A percentile compares a stretch with the other conserved stretches of the same genome.
Evolutionary conservation across 1,139 yeast species (phyloP).

Genomic region (Sugiyamaella pinicola): DNA sequence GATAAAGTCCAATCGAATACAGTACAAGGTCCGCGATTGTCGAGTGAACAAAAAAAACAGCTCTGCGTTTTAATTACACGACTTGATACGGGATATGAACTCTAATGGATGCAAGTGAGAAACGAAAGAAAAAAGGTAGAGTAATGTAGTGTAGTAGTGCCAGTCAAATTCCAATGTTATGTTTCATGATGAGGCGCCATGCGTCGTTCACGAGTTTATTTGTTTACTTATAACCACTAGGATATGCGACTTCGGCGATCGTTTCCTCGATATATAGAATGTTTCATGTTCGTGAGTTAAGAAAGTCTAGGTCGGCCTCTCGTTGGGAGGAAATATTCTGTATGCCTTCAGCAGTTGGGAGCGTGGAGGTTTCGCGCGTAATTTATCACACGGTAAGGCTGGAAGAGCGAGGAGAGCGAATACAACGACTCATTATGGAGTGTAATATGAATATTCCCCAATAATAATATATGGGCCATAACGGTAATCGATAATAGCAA

Average conservation of each 20-base stretch:
- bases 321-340: not conserved
- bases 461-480: too few relatives aligned
- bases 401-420: not conserved
- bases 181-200: slow-evolving; percentile 15
- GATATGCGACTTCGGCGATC: slow-evolving; percentile 6
- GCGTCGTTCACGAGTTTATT: slow-evolving; percentile 4
- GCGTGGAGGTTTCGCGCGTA: slow-evolving; percentile 4
- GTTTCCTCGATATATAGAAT: not conserved
- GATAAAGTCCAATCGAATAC: too few relatives aligned
- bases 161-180: slow-evolving; percentile 14
- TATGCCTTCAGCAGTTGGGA: not conserved
- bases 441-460: too few relatives aligned
- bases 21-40: too few relatives aligned
- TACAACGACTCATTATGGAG: too few relatives aligned
- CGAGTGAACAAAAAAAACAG: too few relatives aligned
- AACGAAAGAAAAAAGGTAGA: not conserved
- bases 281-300: not conserved
- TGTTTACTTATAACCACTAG: slow-evolving; percentile 14
- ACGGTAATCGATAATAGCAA: too few relatives aligned
- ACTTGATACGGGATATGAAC: not conserved
- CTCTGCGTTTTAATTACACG: not conserved
- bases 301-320: too few relatives aligned
- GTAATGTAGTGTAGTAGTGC: not conserved
- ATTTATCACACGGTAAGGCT: not conserved
- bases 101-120: slow-evolving; percentile 2